A percentile compares a stretch with the other conserved stretches of the same genome.
These are phyloP conservation scores for Geotrichum fermentans DNA, from an alignment of 1,139 yeast genomes.

Conservation along the genomic window DNA sequence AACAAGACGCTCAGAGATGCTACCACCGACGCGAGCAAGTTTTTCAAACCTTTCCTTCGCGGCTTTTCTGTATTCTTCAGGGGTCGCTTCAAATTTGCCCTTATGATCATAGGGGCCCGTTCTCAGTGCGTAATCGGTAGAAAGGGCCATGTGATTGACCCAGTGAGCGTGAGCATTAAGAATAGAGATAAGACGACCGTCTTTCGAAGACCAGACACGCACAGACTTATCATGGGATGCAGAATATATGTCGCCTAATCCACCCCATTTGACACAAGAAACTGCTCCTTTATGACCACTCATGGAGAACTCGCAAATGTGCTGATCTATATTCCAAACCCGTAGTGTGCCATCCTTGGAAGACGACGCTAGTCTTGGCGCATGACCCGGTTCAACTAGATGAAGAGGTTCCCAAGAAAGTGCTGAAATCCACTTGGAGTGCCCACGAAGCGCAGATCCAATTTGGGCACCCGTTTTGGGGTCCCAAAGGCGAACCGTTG, in stretches of 20 bases:
- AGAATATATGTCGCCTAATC: conserved; percentile 75
- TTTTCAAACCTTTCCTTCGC: conserved; percentile 71
- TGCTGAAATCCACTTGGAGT: conserved; percentile 82
- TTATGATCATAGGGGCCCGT: conserved; percentile 76
- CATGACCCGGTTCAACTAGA: conserved; percentile 56
- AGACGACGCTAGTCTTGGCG: conserved; percentile 76
- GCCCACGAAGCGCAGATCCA: conserved; percentile 76
- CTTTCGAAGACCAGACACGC: conserved; percentile 82
- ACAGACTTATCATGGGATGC: conserved; percentile 95
- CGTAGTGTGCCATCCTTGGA: conserved; percentile 89
- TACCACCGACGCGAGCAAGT: conserved; percentile 69
- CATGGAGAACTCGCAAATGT: conserved; percentile 65
- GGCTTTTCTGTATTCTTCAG: conserved; percentile 52
- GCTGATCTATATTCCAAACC: conserved; percentile 81
- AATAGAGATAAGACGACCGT: conserved; percentile 74
- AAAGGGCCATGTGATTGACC: conserved; percentile 89
- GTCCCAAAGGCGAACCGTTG: conserved; percentile 84
- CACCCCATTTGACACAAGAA: conserved; percentile 96
- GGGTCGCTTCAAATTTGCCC: conserved; percentile 38
- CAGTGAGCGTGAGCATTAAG: conserved; percentile 93
- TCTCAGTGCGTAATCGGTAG: conserved; percentile 84
- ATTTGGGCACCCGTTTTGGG: conserved; percentile 65
- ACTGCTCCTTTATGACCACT: conserved; percentile 88
- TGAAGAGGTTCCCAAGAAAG: conserved; percentile 95
- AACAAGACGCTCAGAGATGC: conserved; percentile 70